A percentile compares a stretch with the other conserved stretches of the same genome.
Evolutionary conservation across 257 asterid species (phyloP).

Genomic region (Gentiana straminea): DNA sequence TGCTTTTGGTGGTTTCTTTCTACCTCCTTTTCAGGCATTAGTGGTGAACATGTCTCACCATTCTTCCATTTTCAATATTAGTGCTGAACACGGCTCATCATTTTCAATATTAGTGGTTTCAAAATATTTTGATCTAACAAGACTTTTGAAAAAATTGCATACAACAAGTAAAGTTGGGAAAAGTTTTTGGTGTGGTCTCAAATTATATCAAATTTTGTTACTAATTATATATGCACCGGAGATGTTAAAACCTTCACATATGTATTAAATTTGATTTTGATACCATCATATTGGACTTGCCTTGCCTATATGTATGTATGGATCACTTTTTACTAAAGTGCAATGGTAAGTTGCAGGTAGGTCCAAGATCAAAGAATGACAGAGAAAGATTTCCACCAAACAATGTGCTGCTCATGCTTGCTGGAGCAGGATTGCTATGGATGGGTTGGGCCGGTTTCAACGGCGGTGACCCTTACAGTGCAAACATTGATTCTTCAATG

Average conservation of each 20-base stretch:
- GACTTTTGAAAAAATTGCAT: too few species aligned
- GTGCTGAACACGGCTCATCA: too few species aligned
- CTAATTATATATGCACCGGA: too few species aligned
- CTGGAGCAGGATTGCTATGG: conserved; percentile 67
- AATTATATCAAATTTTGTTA: too few species aligned
- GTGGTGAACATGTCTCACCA: too few species aligned
- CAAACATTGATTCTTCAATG: conserved; percentile 60
- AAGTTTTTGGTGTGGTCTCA: too few species aligned
- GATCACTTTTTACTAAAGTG: not conserved
- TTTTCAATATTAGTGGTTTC: too few species aligned
- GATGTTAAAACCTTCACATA: too few species aligned
- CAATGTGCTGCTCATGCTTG: conserved; percentile 43
- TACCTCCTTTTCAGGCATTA: too few species aligned
- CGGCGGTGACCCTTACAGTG: conserved; percentile 65
- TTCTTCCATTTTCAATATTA: not conserved
- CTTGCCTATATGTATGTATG: not conserved
- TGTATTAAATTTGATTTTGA: not conserved
- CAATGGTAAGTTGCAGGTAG: conserved; percentile 31
- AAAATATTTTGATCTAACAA: too few species aligned
- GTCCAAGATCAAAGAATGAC: conserved; percentile 39
- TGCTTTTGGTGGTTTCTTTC: too few species aligned
- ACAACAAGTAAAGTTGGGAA: too few species aligned
- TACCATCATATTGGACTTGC: not conserved
- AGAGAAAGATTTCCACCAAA: conserved; percentile 58
- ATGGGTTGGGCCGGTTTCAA: conserved; percentile 80